phyloP scores from a whole-genome alignment of 768 basidiomycete genomes.

The Pulveroboletus sp. region DNA sequence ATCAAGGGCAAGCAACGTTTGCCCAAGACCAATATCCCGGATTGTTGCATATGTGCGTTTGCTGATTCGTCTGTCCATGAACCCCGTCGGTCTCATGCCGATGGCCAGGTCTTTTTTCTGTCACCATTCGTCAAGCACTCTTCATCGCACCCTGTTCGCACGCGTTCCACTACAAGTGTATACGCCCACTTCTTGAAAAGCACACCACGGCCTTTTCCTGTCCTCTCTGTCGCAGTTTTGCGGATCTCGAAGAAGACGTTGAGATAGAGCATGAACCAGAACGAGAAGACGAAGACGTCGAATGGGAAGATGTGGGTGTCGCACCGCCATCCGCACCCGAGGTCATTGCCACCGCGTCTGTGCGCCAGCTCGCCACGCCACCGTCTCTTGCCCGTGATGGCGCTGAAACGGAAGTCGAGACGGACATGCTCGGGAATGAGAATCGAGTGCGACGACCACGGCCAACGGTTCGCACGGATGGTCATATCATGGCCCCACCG shows the following conservation, averaged over 20 bases:
- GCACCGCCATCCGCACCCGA: not conserved
- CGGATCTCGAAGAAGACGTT: conserved; percentile 93
- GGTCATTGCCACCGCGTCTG: not conserved
- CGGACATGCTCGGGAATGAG: conserved; percentile 15
- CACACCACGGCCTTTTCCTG: conserved; percentile 94
- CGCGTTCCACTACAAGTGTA: conserved; percentile 95
- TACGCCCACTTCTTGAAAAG: conserved; percentile 81
- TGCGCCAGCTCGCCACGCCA: conserved; percentile 19
- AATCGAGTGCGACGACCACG: conserved; percentile 16
- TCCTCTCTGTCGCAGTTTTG: conserved; percentile 91
- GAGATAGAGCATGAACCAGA: conserved; percentile 53
- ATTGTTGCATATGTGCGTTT: conserved; percentile 89
- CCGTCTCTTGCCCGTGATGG: conserved; percentile 26
- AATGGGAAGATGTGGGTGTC: conserved; percentile 17
- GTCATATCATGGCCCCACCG: conserved; percentile 13
- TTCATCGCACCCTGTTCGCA: conserved; percentile 99
- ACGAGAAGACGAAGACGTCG: conserved; percentile 26
- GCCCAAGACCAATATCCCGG: conserved; percentile 51
- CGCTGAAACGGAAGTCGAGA: conserved; percentile 33
- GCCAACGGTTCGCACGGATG: conserved; percentile 26
- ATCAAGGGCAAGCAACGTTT: conserved; percentile 24
- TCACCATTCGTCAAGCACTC: conserved; percentile 90
- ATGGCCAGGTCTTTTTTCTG: conserved; percentile 62
- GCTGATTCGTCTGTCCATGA: not conserved
- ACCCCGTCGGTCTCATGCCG: not conserved